Evolutionary conservation across 495 filamentous ascomycete species (phyloP).

Genomic region (Diplogelasinospora grovesii): DNA sequence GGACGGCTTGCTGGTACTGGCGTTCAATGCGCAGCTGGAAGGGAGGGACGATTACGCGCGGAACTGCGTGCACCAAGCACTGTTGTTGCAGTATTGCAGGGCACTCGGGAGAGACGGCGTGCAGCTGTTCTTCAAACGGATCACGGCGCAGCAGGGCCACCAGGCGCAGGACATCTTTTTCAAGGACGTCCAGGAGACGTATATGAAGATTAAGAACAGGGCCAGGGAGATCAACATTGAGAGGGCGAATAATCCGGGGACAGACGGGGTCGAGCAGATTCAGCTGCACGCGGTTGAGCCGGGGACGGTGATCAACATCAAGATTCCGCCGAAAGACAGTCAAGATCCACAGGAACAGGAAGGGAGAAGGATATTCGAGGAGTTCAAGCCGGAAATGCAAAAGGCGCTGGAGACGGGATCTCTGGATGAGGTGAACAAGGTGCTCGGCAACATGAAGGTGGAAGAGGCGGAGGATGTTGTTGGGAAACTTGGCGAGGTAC

Average conservation of each 20-base stretch:
- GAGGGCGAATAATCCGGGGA: slow-evolving; percentile 55
- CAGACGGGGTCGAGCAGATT: slow-evolving; percentile 83
- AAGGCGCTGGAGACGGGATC: slow-evolving; percentile 76
- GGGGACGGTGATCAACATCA: slow-evolving; percentile 86
- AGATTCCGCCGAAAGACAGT: slow-evolving; percentile 59
- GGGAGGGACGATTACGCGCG: slow-evolving; percentile 68
- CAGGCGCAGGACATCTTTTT: slow-evolving; percentile 87
- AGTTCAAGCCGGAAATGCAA: slow-evolving; percentile 72
- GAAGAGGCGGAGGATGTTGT: slow-evolving; percentile 90
- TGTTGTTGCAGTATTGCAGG: slow-evolving; percentile 91
- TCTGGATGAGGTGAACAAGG: slow-evolving; percentile 92
- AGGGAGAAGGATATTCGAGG: slow-evolving; percentile 71
- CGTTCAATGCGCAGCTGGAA: slow-evolving; percentile 77
- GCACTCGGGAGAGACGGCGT: slow-evolving; percentile 84
- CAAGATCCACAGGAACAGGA: slow-evolving; percentile 58
- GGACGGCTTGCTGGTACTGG: slow-evolving; percentile 82
- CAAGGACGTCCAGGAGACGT: slow-evolving; percentile 87
- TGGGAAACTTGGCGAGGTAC: slow-evolving; percentile 67
- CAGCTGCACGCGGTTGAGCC: slow-evolving; percentile 95
- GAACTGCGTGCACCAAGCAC: slow-evolving; percentile 88
- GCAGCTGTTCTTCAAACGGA: slow-evolving; percentile 89
- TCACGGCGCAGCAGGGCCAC: slow-evolving; percentile 80
- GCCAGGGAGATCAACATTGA: slow-evolving; percentile 67
- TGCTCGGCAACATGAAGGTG: slow-evolving; percentile 83
- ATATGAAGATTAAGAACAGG: slow-evolving; percentile 68